Evolutionary conservation across 2,329 filamentous ascomycete species (phyloP).

Genomic region (Myriangium duriaei): DNA sequence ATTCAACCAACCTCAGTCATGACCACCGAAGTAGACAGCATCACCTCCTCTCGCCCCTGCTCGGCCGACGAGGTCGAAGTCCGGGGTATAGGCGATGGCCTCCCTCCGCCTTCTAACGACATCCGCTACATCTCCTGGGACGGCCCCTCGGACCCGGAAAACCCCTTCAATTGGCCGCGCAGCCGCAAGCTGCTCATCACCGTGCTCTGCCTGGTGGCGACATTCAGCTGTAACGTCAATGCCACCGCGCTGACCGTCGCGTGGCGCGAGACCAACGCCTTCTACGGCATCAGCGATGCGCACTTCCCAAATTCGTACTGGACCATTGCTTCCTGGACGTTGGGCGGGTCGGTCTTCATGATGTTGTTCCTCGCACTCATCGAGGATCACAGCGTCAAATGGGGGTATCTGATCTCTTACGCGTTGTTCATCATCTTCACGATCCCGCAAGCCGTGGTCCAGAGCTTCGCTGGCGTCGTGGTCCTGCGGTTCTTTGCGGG

Average conservation of each 20-base stretch:
- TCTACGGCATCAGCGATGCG: constrained; percentile 24
- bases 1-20: too few species aligned
- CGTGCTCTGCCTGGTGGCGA: constrained; percentile 20
- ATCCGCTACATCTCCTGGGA: too few species aligned
- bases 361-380: constrained; percentile 25
- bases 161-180: constrained; percentile 24
- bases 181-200: constrained; percentile 24
- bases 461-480: constrained; percentile 27
- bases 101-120: too few species aligned
- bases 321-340: constrained; percentile 25
- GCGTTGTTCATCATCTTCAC: constrained; percentile 25
- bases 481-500: constrained; percentile 27
- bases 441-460: constrained; percentile 27
- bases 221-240: constrained; percentile 24
- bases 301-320: constrained; percentile 29
- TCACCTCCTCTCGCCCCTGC: too few species aligned
- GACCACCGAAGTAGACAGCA: too few species aligned
- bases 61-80: too few species aligned
- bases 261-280: constrained; percentile 20
- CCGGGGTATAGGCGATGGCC: too few species aligned
- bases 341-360: constrained; percentile 26
- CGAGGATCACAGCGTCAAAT: constrained; percentile 25
- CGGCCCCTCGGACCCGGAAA: constrained; percentile 34
- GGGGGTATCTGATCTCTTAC: constrained; percentile 20
- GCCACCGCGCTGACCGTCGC: constrained; percentile 27